phyloP scores from a whole-genome alignment of 805 yeast species.

The Metschnikowia cubensis region DNA sequence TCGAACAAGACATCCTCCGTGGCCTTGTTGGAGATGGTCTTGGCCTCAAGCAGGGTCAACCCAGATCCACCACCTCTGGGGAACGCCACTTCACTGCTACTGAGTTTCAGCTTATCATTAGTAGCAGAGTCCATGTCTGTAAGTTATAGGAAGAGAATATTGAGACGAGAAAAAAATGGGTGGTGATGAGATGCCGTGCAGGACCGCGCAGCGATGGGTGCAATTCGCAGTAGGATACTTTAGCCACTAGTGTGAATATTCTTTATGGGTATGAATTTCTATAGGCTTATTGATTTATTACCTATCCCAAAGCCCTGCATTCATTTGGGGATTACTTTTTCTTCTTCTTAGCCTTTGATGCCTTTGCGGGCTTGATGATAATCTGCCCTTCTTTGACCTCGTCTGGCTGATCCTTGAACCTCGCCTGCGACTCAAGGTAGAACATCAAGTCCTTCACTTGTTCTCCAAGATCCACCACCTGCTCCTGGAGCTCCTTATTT shows the following conservation, averaged over 20 bases:
- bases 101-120: conserved; percentile 27
- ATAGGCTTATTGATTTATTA: background rate
- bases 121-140: conserved; percentile 16
- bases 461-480: conserved; percentile 51
- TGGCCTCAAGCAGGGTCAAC: conserved; percentile 83
- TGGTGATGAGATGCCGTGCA: conserved; percentile 5
- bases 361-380: conserved; percentile 32
- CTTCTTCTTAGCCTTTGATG: conserved; percentile 11
- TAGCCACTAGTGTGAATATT: background rate
- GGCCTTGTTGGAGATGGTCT: conserved; percentile 90
- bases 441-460: conserved; percentile 79
- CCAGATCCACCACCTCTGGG: conserved; percentile 96
- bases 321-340: background rate
- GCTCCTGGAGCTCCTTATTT: conserved; percentile 27
- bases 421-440: conserved; percentile 66
- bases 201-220: conserved; percentile 4
- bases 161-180: conserved; percentile 2
- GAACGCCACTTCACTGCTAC: conserved; percentile 56
- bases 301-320: background rate
- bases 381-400: conserved; percentile 72
- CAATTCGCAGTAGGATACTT: background rate
- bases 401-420: conserved; percentile 65
- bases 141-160: background rate
- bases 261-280: background rate
- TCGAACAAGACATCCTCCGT: conserved; percentile 81